phyloP scores from a whole-genome alignment of 1,284 basidiomycete genomes.

The Ceratobasidium sp. region DNA sequence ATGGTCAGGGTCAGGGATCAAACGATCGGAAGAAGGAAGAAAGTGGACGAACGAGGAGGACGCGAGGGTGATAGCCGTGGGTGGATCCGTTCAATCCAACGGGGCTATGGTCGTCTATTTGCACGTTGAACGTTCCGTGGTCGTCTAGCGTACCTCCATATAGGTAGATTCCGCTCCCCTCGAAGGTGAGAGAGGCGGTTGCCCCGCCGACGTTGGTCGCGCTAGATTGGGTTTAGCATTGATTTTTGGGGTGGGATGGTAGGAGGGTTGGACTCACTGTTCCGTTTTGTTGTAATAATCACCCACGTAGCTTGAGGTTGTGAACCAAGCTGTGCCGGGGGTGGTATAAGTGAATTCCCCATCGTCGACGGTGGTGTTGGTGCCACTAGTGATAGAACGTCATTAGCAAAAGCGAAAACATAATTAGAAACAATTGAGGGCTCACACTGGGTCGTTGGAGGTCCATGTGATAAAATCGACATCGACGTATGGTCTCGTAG shows the following conservation, averaged over 20 bases:
- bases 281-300: conserved; percentile 19
- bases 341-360: not conserved
- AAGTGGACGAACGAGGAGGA: conserved; percentile 13
- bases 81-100: conserved; percentile 28
- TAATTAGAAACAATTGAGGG: not conserved
- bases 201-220: not conserved
- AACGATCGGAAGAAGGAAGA: not conserved
- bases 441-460: conserved; percentile 36
- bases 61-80: conserved; percentile 4
- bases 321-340: not conserved
- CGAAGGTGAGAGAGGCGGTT: conserved; percentile 9
- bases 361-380: conserved; percentile 15
- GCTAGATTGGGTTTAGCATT: not conserved
- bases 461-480: conserved; percentile 38
- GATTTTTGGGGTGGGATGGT: not conserved
- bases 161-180: conserved; percentile 38
- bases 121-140: conserved; percentile 22
- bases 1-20: not conserved
- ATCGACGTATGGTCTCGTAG: conserved; percentile 11
- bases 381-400: not conserved
- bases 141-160: conserved; percentile 28
- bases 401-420: not conserved
- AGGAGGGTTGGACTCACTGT: conserved; percentile 1
- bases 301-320: not conserved
- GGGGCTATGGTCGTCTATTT: not conserved